phyloP scores from a whole-genome alignment of 768 basidiomycete genomes.

The Leccinum longicurvipes region DNA sequence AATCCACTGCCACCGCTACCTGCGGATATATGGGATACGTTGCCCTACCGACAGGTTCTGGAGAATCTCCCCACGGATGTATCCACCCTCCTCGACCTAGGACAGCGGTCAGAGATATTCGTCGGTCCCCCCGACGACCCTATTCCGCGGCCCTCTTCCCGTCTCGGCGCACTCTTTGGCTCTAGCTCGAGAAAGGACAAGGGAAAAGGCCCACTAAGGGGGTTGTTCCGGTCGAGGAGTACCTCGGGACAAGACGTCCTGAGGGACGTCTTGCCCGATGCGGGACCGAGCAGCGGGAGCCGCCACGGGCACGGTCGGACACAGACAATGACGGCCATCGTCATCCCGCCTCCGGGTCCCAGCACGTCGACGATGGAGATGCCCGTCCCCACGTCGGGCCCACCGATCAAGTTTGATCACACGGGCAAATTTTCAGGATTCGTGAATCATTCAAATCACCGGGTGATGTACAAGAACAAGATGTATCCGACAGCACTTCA shows the following conservation, averaged over 20 bases:
- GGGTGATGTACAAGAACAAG: slow-evolving; percentile 51
- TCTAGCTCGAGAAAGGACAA: slow-evolving; percentile 30
- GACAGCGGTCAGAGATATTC: not conserved
- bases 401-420: slow-evolving; percentile 42
- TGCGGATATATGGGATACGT: slow-evolving; percentile 51
- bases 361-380: not conserved
- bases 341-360: slow-evolving; percentile 18
- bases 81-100: slow-evolving; percentile 18
- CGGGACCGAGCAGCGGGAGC: slow-evolving; percentile 12
- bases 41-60: slow-evolving; percentile 56
- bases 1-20: slow-evolving; percentile 70
- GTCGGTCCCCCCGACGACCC: slow-evolving; percentile 15
- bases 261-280: slow-evolving; percentile 5
- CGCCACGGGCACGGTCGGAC: slow-evolving; percentile 19
- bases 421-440: slow-evolving; percentile 44
- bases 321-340: slow-evolving; percentile 20
- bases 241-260: slow-evolving; percentile 13
- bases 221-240: slow-evolving; percentile 48
- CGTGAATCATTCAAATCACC: slow-evolving; percentile 65
- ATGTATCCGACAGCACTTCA: slow-evolving; percentile 70
- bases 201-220: slow-evolving; percentile 35
- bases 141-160: slow-evolving; percentile 18
- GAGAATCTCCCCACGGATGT: slow-evolving; percentile 45
- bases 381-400: slow-evolving; percentile 17
- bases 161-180: slow-evolving; percentile 21